Percentiles rank a stretch among this genome's conserved stretches.
These are phyloP conservation scores for Xerocomus minutiporus DNA, from an alignment of 1,284 basidiomycete species.

Conservation along the genomic window DNA sequence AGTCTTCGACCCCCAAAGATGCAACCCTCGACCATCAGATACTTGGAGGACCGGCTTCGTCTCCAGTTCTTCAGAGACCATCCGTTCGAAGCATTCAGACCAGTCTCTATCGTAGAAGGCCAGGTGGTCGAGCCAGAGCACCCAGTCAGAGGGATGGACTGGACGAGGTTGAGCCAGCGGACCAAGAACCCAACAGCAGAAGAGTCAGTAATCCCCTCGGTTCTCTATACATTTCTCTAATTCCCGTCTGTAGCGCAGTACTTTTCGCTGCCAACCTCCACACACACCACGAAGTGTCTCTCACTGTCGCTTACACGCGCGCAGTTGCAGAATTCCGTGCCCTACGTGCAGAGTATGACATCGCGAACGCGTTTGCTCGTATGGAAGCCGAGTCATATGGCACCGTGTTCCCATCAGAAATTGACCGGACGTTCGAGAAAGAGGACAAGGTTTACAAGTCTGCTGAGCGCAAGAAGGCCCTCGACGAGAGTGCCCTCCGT, in stretches of 20 bases:
- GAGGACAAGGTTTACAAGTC: slow-evolving; percentile 60
- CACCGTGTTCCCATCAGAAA: slow-evolving; percentile 62
- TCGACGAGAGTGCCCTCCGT: slow-evolving; percentile 55
- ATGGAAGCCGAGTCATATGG: slow-evolving; percentile 81
- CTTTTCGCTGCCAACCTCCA: slow-evolving; percentile 80
- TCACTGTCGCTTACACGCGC: slow-evolving; percentile 77
- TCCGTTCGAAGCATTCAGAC: slow-evolving; percentile 91
- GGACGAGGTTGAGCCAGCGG: slow-evolving; percentile 76
- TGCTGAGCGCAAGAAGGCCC: slow-evolving; percentile 50
- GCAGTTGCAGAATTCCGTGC: slow-evolving; percentile 85
- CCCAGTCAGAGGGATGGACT: slow-evolving; percentile 55
- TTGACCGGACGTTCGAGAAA: slow-evolving; percentile 56
- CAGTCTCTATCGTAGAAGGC: slow-evolving; percentile 74
- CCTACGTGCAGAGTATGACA: slow-evolving; percentile 80
- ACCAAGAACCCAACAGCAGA: slow-evolving; percentile 82
- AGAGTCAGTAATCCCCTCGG: slow-evolving; percentile 63
- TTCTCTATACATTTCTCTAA: slow-evolving; percentile 2
- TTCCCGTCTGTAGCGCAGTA: slow-evolving; percentile 57
- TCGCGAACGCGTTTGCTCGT: slow-evolving; percentile 71
- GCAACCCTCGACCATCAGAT: slow-evolving; percentile 64
- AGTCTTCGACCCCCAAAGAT: slow-evolving; percentile 45
- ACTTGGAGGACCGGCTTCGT: slow-evolving; percentile 83
- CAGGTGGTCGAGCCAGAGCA: slow-evolving; percentile 53
- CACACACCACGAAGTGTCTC: slow-evolving; percentile 56
- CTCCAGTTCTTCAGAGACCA: slow-evolving; percentile 94